Conservation (phyloP, 495 filamentous ascomycete genomes). For the Hypoxylon lienhwacheense region DNA sequence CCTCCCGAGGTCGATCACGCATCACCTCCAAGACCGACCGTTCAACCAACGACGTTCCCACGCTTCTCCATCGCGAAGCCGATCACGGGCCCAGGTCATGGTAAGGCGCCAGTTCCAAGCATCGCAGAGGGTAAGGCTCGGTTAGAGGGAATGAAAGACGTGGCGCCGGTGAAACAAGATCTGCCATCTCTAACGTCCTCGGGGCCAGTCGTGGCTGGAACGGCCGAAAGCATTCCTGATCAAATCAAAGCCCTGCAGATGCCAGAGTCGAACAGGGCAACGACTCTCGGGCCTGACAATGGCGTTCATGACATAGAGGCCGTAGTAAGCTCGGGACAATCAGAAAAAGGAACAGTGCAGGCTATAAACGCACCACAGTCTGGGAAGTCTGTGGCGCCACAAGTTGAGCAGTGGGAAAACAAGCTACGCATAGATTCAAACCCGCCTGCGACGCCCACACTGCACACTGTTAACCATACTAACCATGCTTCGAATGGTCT, state of each 20-base stretch:
- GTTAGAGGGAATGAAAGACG: conserved; percentile 22
- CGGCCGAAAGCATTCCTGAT: conserved; percentile 26
- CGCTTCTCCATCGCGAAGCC: conserved; percentile 48
- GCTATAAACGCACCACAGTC: background rate
- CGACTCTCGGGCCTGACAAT: conserved; percentile 13
- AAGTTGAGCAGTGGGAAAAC: background rate
- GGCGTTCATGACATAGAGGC: conserved; percentile 1
- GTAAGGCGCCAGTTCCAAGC: conserved; percentile 47
- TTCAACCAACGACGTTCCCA: conserved; percentile 45
- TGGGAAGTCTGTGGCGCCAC: background rate
- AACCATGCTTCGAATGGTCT: conserved; percentile 2
- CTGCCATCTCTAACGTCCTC: conserved; percentile 13
- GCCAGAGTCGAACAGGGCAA: conserved; percentile 38
- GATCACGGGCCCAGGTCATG: conserved; percentile 58
- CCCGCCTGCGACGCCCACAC: background rate
- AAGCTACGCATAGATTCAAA: background rate
- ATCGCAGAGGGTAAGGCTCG: conserved; percentile 41
- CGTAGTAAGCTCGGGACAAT: background rate
- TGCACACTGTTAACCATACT: conserved; percentile 7
- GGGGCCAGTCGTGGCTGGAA: conserved; percentile 19
- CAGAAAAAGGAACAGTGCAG: background rate
- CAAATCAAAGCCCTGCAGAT: conserved; percentile 48
- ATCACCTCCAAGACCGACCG: conserved; percentile 51
- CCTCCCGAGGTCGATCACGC: conserved; percentile 36
- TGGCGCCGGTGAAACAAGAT: conserved; percentile 14